Base-by-base conservation (phyloP, 495 filamentous ascomycete species). In the Penicillium coprophilum region DNA sequence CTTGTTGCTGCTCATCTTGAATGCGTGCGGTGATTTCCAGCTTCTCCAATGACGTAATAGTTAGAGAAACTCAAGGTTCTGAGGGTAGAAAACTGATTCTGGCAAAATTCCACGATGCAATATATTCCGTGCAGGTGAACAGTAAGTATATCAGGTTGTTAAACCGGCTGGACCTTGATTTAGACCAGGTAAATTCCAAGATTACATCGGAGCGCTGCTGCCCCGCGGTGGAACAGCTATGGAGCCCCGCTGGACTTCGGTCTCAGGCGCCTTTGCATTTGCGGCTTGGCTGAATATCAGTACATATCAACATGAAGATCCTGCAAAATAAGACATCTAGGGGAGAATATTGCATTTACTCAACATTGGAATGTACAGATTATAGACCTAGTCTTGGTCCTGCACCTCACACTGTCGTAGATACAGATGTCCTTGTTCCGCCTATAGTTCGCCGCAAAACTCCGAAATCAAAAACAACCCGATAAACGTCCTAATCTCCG, bases 371-470 rank as follows among this genome's bases (percentile, higher is more conserved):
- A 52, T 52, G 24, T 52, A 52, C 50, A 52, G 34, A 52, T 43
- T 17, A 38, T n/a, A 52, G 50, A 28, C 36, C n/a, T 27, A 12
- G 45, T 31, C 24, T 27, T 40, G 15, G 24, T 50, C 38, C 38
- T 38, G 34, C 13, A 51, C 47, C 47, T 50, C 46, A 28, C 46
- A 48, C 31, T 49, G 45, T 32, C 28, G 47, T 50, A 50, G 47
- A 50, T 50, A 50, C 47, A 27, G 23, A 17, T 31, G 47, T 34
- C 46, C 46, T 15, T 38, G 27, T 50, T 34, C 47, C n/a, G n/a
- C n/a, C 47, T 32, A 38, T 50, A 27, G 23, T 34, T 34, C 47
- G 19, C 31, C 44, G 24, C 27, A 38, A 15, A 50, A 50, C 47
- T 38, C 47, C 47, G 17, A 38, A 34, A 38, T 13, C 10, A 38